These are phyloP conservation scores for Pichia sp. DNA, from an alignment of 1,139 yeast genomes.

Conservation along the genomic window DNA sequence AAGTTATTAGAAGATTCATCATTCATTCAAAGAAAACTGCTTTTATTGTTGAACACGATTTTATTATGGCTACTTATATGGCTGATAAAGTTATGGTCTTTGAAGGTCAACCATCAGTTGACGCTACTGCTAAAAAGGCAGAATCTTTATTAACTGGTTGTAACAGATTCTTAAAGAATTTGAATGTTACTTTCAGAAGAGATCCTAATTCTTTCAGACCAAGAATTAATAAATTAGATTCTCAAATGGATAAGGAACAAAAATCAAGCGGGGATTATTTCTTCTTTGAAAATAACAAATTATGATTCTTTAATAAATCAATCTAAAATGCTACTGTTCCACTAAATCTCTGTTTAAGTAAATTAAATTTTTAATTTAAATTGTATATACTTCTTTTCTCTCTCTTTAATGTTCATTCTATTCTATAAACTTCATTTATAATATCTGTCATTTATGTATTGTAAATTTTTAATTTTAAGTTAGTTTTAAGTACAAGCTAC, in stretches of 20 bases:
- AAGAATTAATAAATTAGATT: conserved; percentile 93
- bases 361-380: no score
- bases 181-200: conserved; percentile 97
- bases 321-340: no score
- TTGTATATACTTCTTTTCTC: conserved; percentile 1
- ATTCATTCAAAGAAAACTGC: conserved; percentile 97
- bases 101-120: conserved; percentile 87
- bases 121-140: conserved; percentile 79
- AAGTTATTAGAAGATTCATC: conserved; percentile 94
- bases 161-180: conserved; percentile 91
- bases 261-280: conserved; percentile 86
- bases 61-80: conserved; percentile 98
- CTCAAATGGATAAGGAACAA: conserved; percentile 99
- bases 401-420: not conserved
- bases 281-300: conserved; percentile 70
- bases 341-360: no score
- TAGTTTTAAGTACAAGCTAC: no score
- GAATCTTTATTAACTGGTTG: conserved; percentile 95
- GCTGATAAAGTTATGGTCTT: conserved; percentile 98
- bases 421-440: conserved; percentile 1
- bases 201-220: conserved; percentile 98
- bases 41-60: conserved; percentile 98
- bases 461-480: no score
- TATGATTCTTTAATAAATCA: conserved; percentile 33
- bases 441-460: not conserved